Evolutionary conservation across 257 asterid genomes (phyloP).

Genomic region (Salvia miltiorrhiza): DNA sequence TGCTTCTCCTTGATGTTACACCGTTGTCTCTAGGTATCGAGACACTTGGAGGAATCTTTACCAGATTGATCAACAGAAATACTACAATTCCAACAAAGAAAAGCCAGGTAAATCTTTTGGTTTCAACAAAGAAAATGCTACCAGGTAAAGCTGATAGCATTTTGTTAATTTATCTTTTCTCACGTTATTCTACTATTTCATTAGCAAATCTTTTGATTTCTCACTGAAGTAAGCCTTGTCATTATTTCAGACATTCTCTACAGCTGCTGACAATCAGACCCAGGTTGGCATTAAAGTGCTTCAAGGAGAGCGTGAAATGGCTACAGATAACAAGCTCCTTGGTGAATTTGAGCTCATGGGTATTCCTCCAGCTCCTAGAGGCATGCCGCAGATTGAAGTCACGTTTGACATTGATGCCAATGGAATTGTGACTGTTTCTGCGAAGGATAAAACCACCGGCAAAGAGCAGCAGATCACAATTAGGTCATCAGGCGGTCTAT

Average conservation of each 20-base stretch:
- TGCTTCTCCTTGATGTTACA: constrained; percentile 72
- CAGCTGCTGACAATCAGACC: constrained; percentile 74
- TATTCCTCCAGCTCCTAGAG: constrained; percentile 70
- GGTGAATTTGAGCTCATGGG: constrained; percentile 73
- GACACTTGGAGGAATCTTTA: constrained; percentile 70
- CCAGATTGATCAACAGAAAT: constrained; percentile 66
- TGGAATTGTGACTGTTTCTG: constrained; percentile 63
- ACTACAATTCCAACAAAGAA: constrained; percentile 79
- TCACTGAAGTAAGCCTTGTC: neutral
- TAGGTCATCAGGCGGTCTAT: constrained; percentile 58
- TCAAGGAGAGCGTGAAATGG: constrained; percentile 77
- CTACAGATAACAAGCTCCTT: constrained; percentile 49
- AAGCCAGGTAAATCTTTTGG: too few species aligned
- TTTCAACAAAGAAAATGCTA: constrained; percentile 74
- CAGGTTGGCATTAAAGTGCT: constrained; percentile 67
- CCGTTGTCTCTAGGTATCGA: constrained; percentile 79
- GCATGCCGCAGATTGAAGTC: constrained; percentile 68
- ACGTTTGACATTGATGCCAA: constrained; percentile 72
- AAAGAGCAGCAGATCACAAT: constrained; percentile 73
- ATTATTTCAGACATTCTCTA: constrained; percentile 51
- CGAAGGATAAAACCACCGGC: constrained; percentile 60
- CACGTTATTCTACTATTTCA: neutral
- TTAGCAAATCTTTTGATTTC: neutral
- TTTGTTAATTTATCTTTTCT: neutral
- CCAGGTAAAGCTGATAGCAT: constrained; percentile 48